A percentile compares a stretch with the other conserved stretches of the same genome.
These are phyloP conservation scores for Dactylellina drechsleri DNA, from an alignment of 2,329 filamentous ascomycete species.

Conservation along the genomic window DNA sequence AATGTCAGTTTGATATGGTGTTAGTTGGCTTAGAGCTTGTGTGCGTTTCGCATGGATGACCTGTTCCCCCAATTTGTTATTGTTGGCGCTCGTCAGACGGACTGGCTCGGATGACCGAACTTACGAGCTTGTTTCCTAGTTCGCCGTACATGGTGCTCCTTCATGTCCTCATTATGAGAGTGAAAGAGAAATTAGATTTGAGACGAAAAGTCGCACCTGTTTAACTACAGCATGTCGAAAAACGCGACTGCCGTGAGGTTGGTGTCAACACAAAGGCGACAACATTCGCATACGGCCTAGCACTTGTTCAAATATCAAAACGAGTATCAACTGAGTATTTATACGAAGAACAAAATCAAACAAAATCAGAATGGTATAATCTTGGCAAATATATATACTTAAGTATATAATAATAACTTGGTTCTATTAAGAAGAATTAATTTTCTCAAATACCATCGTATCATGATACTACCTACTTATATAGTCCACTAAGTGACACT, in stretches of 20 bases:
- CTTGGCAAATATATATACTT: no score
- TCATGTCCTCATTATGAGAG: neutral
- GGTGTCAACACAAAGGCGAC: neutral
- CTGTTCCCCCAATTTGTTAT: slow-evolving; percentile 64
- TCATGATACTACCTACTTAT: no score
- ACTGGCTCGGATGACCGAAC: slow-evolving; percentile 17
- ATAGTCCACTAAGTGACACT: no score
- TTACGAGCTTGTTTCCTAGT: slow-evolving; percentile 82
- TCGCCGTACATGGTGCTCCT: slow-evolving; percentile 79
- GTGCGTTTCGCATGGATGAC: slow-evolving; percentile 96
- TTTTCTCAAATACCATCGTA: no score
- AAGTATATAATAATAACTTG: no score
- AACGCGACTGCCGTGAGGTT: neutral
- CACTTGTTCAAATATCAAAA: no score
- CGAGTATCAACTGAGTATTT: no score
- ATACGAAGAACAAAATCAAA: no score
- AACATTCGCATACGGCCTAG: no score
- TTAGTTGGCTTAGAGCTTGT: slow-evolving; percentile 83
- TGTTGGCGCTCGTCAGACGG: slow-evolving; percentile 14
- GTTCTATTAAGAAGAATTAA: no score
- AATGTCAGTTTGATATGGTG: slow-evolving; percentile 90
- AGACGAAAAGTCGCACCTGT: neutral
- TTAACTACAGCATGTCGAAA: neutral
- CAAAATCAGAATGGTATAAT: no score
- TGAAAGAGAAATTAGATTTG: neutral